Evolutionary conservation across 371 early-diverging fungal genomes (phyloP), one percentile per base, ranked within the genome.

Genomic region (Batkoa obscura): DNA sequence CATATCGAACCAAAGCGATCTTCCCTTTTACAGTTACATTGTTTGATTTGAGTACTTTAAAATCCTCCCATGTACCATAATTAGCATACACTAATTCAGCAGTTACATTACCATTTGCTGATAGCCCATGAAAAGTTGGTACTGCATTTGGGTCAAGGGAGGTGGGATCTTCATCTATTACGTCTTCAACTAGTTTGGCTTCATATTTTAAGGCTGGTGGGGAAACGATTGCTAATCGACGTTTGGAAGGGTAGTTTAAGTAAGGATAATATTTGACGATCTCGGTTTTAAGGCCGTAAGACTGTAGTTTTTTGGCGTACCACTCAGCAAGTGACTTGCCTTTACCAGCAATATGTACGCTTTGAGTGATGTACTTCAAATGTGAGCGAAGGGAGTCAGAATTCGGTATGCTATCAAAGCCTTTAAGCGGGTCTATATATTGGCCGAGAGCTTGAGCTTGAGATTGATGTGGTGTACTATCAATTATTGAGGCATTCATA

Each of bases 121-220:
- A 53, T 38, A 39, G 2, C 3, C 53, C 53, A 53, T 53, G 53
- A 38, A 53, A 53, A 23, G 53, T 41, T 13, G 53, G 53, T 10
- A 35, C 36, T 5, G 13, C 30, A 15, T 53, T 39, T n/a, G 9
- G 35, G 30, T 41, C n/a, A 35, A 17, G n/a, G 23, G 38, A 37
- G 30, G 53, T 53, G 8, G 17, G 10, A 23, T 53, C 53, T 15
- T 34, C 53, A 10, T 36, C 38, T 30, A 53, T 23, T 2, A 53
- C 42, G n/a, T 53, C 53, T 41, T 53, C 53, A 13, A 35, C n/a
- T 23, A 53, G 12, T 30, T 53, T 36, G 39, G 53, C 53, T 39
- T 53, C 53, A 23, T 15, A 53, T 23, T 10, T 30, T 41, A 53
- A 39, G 9, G 17, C 53, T 17, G 9, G 9, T 3, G 53, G 53